Evolutionary conservation across 257 asterid species (phyloP), one percentile per base, ranked within the genome.

Genomic region (Solanum tarijense): DNA sequence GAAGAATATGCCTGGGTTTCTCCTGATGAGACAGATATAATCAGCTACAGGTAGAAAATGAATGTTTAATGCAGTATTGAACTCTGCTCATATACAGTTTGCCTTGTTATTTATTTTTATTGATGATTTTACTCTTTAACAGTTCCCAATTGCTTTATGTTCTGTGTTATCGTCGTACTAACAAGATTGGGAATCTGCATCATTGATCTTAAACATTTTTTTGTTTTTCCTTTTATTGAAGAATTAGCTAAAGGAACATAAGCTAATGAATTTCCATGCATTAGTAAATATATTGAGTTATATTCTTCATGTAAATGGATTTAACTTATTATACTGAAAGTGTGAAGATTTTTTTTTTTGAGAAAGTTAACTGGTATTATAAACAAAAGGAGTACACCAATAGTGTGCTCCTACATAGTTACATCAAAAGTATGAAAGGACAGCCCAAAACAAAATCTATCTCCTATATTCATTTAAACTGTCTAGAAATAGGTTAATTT

Each of bases 1-100:
- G 92, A 87, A 79, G 93, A 88, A 84, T 95, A 93, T 87, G 95
- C 94, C 90, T 97, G 99, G 99, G 96, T 94, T 87, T 94, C 98
- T 82, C 98, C 99, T 38, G 99, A 95, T 87, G 99, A 97, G 93
- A 86, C 93, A 0, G 87, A 91, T 68, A 87, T 88, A 43, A 58
- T 96, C 60, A 88, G 88, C 89, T 95, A 94, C 93, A 93, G 94
- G 99, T 96, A 86, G 66, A 90, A 32, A 84, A 18, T 31, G 69
- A 29, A 38, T 82, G 68, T 48, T 82, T 18, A 3, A 31, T 82
- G 69, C 69, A 82, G 69, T 82, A 82, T 18, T 3, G 11, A 48
- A 48, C 29, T 81, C 69, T 82, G 43, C 18, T 82, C 23, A 29
- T 46, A 29, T 48, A 18, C 29, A 48, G 69, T 48, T 82, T 6